Conservation (phyloP, 2,329 filamentous ascomycete species). For the Xylariaceae sp. region DNA sequence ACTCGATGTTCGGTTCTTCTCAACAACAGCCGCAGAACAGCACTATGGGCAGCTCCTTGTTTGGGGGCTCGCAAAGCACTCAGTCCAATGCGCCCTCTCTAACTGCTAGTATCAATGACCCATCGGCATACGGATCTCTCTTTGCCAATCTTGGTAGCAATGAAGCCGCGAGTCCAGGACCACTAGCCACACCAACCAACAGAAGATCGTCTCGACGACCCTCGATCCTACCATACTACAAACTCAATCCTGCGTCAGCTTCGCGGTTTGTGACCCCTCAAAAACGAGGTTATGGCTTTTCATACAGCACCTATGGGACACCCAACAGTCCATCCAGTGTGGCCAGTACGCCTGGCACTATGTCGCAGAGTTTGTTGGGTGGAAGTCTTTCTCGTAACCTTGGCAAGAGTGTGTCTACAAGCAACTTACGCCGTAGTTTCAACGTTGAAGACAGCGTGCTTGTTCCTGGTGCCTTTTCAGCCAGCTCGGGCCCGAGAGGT, state of each 20-base stretch:
- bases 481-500: constrained; percentile 60
- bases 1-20: constrained; percentile 45
- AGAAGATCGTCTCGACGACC: constrained; percentile 73
- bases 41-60: constrained; percentile 53
- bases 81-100: constrained; percentile 60
- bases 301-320: constrained; percentile 87
- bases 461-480: constrained; percentile 78
- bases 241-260: constrained; percentile 77
- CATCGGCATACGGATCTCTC: constrained; percentile 87
- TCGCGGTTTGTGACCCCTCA: constrained; percentile 80
- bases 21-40: constrained; percentile 50
- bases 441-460: constrained; percentile 83
- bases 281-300: constrained; percentile 86
- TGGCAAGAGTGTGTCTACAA: constrained; percentile 85
- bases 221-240: constrained; percentile 81
- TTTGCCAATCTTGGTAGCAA: constrained; percentile 70
- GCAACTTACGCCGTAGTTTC: constrained; percentile 78
- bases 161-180: constrained; percentile 72
- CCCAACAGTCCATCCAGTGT: constrained; percentile 68
- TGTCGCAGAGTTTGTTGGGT: constrained; percentile 66
- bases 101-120: constrained; percentile 75
- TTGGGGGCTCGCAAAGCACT: constrained; percentile 52
- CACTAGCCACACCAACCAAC: constrained; percentile 84
- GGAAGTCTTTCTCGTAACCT: constrained; percentile 69
- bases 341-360: constrained; percentile 65